phyloP scores from a whole-genome alignment of 2,329 filamentous ascomycete species.

The Cyphellophora europaea region DNA sequence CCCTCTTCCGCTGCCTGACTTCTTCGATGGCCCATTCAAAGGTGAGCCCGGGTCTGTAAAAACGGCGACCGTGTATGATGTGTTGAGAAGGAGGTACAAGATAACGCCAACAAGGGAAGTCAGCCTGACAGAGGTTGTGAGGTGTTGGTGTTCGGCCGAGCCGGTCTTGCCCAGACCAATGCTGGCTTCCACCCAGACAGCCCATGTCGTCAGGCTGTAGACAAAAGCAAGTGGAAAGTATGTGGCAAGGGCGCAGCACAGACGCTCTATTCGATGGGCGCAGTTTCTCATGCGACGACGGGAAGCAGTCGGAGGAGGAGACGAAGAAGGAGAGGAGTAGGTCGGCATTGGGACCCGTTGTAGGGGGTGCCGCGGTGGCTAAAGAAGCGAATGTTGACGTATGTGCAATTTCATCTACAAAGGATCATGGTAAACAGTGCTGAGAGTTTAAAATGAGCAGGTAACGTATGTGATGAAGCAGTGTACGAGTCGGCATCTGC shows the following conservation, averaged over 20 bases:
- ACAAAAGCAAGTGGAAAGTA: constrained; percentile 88
- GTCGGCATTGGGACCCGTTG: constrained; percentile 9
- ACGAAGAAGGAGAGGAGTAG: constrained; percentile 22
- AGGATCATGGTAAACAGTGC: not conserved
- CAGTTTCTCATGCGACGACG: constrained; percentile 33
- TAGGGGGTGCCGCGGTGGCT: too few relatives aligned
- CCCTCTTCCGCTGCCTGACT: constrained; percentile 14
- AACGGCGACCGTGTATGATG: constrained; percentile 84
- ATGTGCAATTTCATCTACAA: too few relatives aligned
- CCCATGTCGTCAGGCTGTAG: constrained; percentile 86
- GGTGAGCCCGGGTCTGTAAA: constrained; percentile 80
- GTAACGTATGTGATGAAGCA: too few relatives aligned
- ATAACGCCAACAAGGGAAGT: constrained; percentile 56
- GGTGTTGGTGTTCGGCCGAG: constrained; percentile 30
- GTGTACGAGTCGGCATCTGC: too few relatives aligned
- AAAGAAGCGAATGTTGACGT: too few relatives aligned
- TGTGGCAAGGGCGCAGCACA: constrained; percentile 67
- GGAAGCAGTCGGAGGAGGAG: constrained; percentile 29
- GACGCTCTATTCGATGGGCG: constrained; percentile 57
- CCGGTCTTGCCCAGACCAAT: constrained; percentile 46
- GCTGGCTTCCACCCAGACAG: constrained; percentile 72
- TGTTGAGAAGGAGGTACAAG: constrained; percentile 72
- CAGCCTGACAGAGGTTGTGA: constrained; percentile 34
- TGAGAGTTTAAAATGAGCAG: too few relatives aligned
- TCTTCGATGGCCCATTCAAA: constrained; percentile 21